A percentile compares a stretch with the other conserved stretches of the same genome.
phyloP scores from a whole-genome alignment of 2,329 filamentous ascomycete species.

The Dactylellina haptotyla region DNA sequence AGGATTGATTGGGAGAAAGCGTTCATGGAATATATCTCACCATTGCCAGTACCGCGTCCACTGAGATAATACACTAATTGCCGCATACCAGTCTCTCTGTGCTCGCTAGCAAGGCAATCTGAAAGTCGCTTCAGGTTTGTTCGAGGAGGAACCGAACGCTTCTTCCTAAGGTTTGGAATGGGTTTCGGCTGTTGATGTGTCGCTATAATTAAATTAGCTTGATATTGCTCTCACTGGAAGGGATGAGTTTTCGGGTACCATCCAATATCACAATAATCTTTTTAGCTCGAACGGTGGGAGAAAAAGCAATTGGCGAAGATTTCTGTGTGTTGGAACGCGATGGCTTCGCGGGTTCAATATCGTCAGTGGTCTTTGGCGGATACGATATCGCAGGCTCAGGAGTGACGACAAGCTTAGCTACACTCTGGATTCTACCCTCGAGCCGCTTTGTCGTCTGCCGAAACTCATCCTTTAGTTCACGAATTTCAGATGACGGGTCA shows the following conservation, averaged over 20 bases:
- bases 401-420: neutral
- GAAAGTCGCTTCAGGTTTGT: constrained; percentile 47
- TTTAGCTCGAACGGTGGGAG: constrained; percentile 9
- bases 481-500: neutral
- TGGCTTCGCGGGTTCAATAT: constrained; percentile 1
- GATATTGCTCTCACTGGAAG: neutral
- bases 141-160: constrained; percentile 1
- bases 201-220: constrained; percentile 6
- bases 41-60: constrained; percentile 30
- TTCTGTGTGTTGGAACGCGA: constrained; percentile 6
- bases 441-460: neutral
- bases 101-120: constrained; percentile 21
- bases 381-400: neutral
- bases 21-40: neutral
- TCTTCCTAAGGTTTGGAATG: neutral
- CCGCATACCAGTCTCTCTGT: constrained; percentile 22
- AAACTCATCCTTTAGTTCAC: constrained; percentile 8
- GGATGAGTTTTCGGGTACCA: neutral
- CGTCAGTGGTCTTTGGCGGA: neutral
- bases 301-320: constrained; percentile 9
- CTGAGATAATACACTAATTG: constrained; percentile 43
- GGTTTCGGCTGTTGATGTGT: constrained; percentile 4
- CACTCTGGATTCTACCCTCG: neutral
- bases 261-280: constrained; percentile 44
- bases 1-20: neutral